Base-by-base conservation (phyloP, 1,284 basidiomycete genomes). In the Malassezia brasiliensis region DNA sequence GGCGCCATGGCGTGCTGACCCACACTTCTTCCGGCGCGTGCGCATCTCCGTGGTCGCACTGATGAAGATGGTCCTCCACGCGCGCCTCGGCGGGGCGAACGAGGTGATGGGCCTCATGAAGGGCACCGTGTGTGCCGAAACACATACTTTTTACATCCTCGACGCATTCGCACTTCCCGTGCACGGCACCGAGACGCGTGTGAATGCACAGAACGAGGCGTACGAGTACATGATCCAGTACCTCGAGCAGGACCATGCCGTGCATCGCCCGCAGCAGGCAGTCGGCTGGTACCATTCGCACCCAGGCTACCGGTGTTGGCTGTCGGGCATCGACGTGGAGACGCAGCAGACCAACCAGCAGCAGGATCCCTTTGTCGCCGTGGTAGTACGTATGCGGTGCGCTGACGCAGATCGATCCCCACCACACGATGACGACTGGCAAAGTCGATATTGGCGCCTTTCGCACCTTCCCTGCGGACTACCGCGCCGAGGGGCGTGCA, bases 91-190 rank as follows among this genome's bases (percentile, higher is more conserved):
- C 47, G 93, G 94, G 2, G 86, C 87, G 52, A 89, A 96, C 78
- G 93, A 98, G 78, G 94, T 98, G 71, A 98, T 98, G 94, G 94
- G 94, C 9, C 80, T 96, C 41, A 96, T 98, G 91, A 90, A 96
- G 76, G 93, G 93, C 47, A 94, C 94, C 77, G 85, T 96, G 22
- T 81, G 90, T 40, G 88, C 85, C 8, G 82, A 82, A 57, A 82
- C 88, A 0, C 82, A 96, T 53, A 87, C 96, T 54, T 84, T 98
- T 65, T 68, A 68, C 32, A 64, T 74, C 2, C 85, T 94, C 82
- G 94, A 98, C 76, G 88, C 88, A 3, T 96, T 96, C 63, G 91
- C 94, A 2, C 79, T 98, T 3, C 93, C 93, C 1, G 94, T 98
- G 0, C 88, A 96, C 75, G 93, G 93, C n/a, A 98, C 94, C 0